Percentiles rank a stretch among this genome's conserved stretches.
Evolutionary conservation across 2,329 filamentous ascomycete genomes (phyloP).

Genomic region (Aureobasidium vineae): DNA sequence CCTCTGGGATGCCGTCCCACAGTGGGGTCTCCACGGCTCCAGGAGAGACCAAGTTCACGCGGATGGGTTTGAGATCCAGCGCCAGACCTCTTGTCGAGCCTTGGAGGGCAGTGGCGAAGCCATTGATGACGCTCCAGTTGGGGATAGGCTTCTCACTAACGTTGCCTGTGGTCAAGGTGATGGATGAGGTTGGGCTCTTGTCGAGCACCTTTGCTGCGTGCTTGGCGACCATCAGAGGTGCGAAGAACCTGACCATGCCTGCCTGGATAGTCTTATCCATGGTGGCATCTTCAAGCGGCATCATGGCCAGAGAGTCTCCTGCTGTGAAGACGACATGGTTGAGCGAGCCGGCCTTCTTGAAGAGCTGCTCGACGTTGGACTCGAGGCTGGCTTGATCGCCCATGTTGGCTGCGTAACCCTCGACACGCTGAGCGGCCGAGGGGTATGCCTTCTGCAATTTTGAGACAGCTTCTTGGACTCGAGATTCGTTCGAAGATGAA

Average conservation of each 20-base stretch:
- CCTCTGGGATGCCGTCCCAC: constrained; percentile 40
- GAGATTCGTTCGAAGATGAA: constrained; percentile 56
- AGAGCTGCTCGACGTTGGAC: constrained; percentile 48
- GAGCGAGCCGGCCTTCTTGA: constrained; percentile 44
- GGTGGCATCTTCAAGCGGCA: constrained; percentile 45
- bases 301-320: constrained; percentile 47
- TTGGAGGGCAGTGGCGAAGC: constrained; percentile 53
- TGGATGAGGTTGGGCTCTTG: constrained; percentile 45
- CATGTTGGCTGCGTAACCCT: constrained; percentile 52
- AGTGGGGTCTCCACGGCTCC: constrained; percentile 52
- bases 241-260: constrained; percentile 52
- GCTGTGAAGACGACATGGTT: constrained; percentile 61
- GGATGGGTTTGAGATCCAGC: constrained; percentile 60
- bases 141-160: constrained; percentile 53
- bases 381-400: constrained; percentile 49
- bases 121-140: constrained; percentile 52
- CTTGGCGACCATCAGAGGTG: constrained; percentile 55
- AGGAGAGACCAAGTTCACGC: constrained; percentile 62
- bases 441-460: constrained; percentile 48
- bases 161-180: constrained; percentile 58
- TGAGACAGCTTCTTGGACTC: constrained; percentile 50
- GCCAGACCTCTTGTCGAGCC: constrained; percentile 58
- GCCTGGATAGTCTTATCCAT: constrained; percentile 45
- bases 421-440: constrained; percentile 41
- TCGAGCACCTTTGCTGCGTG: constrained; percentile 48